Evolutionary conservation across 2,329 filamentous ascomycete genomes (phyloP), one percentile per base, ranked within the genome.

Genomic region (Fusarium sp.): DNA sequence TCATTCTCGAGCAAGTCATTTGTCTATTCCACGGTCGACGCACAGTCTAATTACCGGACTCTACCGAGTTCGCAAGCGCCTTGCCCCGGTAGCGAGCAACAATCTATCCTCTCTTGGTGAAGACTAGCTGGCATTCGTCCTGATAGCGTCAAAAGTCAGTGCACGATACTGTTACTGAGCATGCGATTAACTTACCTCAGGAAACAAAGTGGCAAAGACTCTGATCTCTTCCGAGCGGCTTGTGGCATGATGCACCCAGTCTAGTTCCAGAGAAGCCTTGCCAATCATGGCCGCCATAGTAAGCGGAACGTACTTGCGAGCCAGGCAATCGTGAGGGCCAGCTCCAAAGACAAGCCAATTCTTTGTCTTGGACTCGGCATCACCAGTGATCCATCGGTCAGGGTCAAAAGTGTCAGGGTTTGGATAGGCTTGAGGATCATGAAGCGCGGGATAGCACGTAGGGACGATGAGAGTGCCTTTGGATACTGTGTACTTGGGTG

Each of bases 311-410:
- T 88, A 89, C 58, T 80, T 82, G 52, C 82, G 79, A 2, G 86
- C 87, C 3, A 88, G 80, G 66, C 87, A 88, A 31, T 87, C 84
- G 69, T 89, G 87, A 0, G 87, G 74, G 0, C 87, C 87, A 0
- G 86, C 81, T 4, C 87, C 87, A 72, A 89, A 89, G 0, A 89
- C 87, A 4, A 89, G 81, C 86, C 86, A 89, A 59, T 88, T 88
- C 75, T 86, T 87, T 0, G 83, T 86, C 76, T 88, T 85, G 14
- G 81, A 79, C 70, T 84, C 85, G 5, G 87, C 86, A 61, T 88
- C 84, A 0, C 87, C 87, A 0, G 85, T 81, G 36, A 88, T 86
- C 86, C 87, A 89, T 28, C 87, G 82, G 6, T 88, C 86, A 0
- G 87, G 87, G 44, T 88, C 82, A 38, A 88, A 88, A 0, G 78